phyloP scores from a whole-genome alignment of 2,329 filamentous ascomycete species.

The Lachnellula suecica region DNA sequence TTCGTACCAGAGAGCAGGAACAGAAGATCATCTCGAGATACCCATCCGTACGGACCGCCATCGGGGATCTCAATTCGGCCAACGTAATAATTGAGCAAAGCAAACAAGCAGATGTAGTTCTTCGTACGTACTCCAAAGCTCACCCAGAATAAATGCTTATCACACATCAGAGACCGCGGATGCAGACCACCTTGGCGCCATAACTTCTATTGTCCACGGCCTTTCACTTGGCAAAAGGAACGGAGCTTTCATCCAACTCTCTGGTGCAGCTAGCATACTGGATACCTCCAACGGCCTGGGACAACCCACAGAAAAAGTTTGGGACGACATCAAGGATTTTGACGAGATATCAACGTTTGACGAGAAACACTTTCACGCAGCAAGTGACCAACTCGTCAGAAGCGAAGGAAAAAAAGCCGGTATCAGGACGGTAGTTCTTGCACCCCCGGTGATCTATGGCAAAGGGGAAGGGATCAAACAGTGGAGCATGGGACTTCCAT shows the following conservation, averaged over 20 bases:
- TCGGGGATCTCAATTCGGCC: conserved; percentile 14
- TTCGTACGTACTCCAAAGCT: conserved; percentile 6
- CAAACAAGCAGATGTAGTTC: conserved; percentile 14
- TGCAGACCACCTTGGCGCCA: conserved; percentile 2
- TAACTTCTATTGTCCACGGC: conserved; percentile 10
- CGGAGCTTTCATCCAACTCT: conserved; percentile 17
- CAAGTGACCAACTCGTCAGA: conserved; percentile 54
- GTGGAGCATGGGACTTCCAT: conserved; percentile 48
- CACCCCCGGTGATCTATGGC: conserved; percentile 56
- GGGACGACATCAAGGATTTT: conserved; percentile 45
- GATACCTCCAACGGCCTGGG: conserved; percentile 8
- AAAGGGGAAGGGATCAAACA: conserved; percentile 50
- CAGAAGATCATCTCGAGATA: conserved; percentile 9
- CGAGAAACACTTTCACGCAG: conserved; percentile 45
- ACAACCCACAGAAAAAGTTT: conserved; percentile 38
- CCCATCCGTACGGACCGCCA: conserved; percentile 9
- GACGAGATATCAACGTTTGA: conserved; percentile 43
- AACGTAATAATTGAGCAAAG: conserved; percentile 12
- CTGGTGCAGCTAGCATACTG: conserved; percentile 11
- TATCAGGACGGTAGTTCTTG: conserved; percentile 54
- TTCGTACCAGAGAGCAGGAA: conserved; percentile 14
- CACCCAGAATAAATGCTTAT: neutral
- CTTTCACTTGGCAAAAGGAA: conserved; percentile 9
- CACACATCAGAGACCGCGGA: conserved; percentile 10
- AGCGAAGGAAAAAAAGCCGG: conserved; percentile 29